Conservation (phyloP, 164 flowering plant species). For the Taxillus chinensis region DNA sequence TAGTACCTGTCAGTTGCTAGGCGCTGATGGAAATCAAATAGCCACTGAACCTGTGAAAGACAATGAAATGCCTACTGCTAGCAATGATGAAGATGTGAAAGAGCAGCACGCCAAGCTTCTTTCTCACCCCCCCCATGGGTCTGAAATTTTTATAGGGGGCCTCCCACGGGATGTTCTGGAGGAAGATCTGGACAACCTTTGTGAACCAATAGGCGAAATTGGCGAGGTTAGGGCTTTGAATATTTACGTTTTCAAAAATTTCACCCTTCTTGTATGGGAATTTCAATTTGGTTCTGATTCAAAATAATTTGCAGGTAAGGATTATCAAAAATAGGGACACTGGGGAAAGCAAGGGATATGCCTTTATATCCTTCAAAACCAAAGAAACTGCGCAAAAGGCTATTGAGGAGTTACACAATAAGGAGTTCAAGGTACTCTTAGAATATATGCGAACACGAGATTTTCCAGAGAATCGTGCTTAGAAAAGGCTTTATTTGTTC, state of each 20-base stretch:
- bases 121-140: constrained; percentile 94
- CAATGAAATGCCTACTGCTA: constrained; percentile 30
- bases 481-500: no score
- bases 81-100: constrained; percentile 31
- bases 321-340: constrained; percentile 70
- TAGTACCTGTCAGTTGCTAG: constrained; percentile 27
- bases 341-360: constrained; percentile 83
- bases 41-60: constrained; percentile 25
- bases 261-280: neutral
- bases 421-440: constrained; percentile 64
- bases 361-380: constrained; percentile 68
- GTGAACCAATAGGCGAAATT: constrained; percentile 71
- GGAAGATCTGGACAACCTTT: constrained; percentile 66
- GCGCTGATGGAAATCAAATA: constrained; percentile 21
- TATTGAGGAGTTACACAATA: constrained; percentile 64
- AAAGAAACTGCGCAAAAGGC: constrained; percentile 75
- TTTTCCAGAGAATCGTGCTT: no score
- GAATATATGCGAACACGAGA: neutral
- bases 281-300: neutral
- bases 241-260: neutral
- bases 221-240: constrained; percentile 44
- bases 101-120: constrained; percentile 75
- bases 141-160: constrained; percentile 91
- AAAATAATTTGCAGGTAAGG: constrained; percentile 43
- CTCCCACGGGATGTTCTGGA: constrained; percentile 67